These are phyloP conservation scores for Fusarium sp. DNA, from an alignment of 2,329 filamentous ascomycete species.

Conservation along the genomic window DNA sequence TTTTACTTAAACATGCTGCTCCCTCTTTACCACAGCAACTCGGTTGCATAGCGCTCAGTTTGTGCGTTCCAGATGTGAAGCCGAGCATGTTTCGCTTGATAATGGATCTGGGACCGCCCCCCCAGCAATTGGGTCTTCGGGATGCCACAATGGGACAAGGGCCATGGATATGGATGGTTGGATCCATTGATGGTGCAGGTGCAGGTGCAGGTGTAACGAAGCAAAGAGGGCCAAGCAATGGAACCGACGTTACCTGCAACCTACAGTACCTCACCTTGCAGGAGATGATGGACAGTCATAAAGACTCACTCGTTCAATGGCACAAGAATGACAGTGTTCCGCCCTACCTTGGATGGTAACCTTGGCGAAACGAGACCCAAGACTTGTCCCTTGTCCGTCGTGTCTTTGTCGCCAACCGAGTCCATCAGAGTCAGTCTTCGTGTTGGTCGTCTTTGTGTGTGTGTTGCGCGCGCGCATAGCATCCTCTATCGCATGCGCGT, in stretches of 20 bases:
- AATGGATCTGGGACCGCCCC: not conserved
- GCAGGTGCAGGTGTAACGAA: constrained; percentile 38
- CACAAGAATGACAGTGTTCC: not conserved
- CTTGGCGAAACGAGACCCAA: not conserved
- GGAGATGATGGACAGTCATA: not conserved
- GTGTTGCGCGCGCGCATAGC: not conserved
- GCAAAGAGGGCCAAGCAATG: constrained; percentile 9
- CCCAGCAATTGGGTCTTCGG: constrained; percentile 11
- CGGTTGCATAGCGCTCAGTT: constrained; percentile 2
- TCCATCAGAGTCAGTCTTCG: constrained; percentile 1
- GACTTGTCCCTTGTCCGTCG: not conserved
- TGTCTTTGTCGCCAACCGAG: constrained; percentile 4
- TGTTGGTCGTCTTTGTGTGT: not conserved
- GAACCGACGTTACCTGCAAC: constrained; percentile 31
- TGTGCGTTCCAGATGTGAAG: constrained; percentile 22
- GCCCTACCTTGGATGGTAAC: not conserved
- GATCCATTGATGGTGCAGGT: not conserved
- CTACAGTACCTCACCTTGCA: not conserved
- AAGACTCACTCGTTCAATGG: not conserved
- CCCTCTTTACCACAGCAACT: not conserved
- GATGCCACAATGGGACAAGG: constrained; percentile 33
- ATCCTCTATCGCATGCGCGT: not conserved
- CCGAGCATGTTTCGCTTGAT: constrained; percentile 15
- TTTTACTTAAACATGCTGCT: not conserved
- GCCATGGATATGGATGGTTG: not conserved